A percentile compares a stretch with the other conserved stretches of the same genome.
These are phyloP conservation scores for Nicotiana paniculata DNA, from an alignment of 257 asterid species.

Conservation along the genomic window DNA sequence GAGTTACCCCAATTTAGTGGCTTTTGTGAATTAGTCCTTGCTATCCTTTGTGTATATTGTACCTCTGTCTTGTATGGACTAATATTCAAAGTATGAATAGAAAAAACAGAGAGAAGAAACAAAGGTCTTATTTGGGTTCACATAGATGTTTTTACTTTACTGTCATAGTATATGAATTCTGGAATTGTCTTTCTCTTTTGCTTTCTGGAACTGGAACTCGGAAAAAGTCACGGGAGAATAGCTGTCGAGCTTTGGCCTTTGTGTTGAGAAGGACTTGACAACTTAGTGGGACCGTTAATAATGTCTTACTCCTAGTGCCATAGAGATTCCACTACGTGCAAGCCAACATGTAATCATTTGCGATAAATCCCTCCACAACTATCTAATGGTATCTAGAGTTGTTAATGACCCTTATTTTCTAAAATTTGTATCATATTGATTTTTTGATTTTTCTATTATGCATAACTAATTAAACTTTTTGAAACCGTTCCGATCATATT, in stretches of 20 bases:
- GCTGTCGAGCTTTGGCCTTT: background rate
- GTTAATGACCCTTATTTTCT: too few relatives aligned
- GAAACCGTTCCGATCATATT: too few relatives aligned
- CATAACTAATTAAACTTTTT: too few relatives aligned
- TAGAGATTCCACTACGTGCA: background rate
- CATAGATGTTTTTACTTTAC: background rate
- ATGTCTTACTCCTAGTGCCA: background rate
- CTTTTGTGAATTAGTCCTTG: background rate
- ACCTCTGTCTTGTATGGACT: background rate
- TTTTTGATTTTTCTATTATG: too few relatives aligned
- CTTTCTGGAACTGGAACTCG: background rate
- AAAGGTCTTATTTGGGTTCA: background rate
- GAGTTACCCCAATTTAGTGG: background rate
- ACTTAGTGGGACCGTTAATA: background rate
- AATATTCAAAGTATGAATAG: background rate
- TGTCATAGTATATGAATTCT: background rate
- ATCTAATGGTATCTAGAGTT: background rate
- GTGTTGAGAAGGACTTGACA: constrained; percentile 4
- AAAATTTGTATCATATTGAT: too few relatives aligned
- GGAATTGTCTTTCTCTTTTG: background rate
- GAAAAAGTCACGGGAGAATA: background rate
- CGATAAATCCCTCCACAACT: background rate
- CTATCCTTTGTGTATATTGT: background rate
- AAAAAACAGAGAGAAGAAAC: background rate
- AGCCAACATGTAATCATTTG: background rate